Evolutionary conservation across 139 green algal species (phyloP), one percentile per base, ranked within the genome.

Genomic region (Pseudopediastrum boryanum): DNA sequence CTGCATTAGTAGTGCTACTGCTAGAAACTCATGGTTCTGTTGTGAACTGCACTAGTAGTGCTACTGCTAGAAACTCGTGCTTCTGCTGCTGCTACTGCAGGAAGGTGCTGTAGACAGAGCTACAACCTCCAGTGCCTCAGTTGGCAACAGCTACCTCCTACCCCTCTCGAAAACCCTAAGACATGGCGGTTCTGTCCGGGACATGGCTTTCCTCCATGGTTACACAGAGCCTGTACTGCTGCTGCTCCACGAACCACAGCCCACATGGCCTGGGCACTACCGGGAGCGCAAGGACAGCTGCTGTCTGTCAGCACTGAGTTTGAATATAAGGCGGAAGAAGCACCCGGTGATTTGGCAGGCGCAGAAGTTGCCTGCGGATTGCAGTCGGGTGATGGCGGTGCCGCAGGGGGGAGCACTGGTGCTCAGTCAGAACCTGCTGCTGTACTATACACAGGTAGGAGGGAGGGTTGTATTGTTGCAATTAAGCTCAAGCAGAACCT

Each of bases 161-260:
- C 87, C 93, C 63, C 80, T 96, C 39, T 69, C 64, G 3, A 90
- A 89, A 54, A 46, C 23, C 19, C 2, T 46, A 12, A n/a, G 58
- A 13, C 39, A 29, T 50, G 51, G 4, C 4, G 21, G 23, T 38
- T 51, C 92, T 77, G 91, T 96, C 19, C 78, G 87, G 19, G 90
- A 96, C 75, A 83, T 84, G 0, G 85, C 82, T 1, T 98, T 98
- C 71, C 87, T 98, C 51, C 91, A 97, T 71, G 93, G 94, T 23
- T 98, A 95, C 83, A 94, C 82, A 39, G 94, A 98, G 84, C 94
- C 95, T 0, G 90, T 95, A 75, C 81, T 98, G 80, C 82, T 96
- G 46, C 35, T 98, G 38, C 86, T 98, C 71, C 91, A 97, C 69
- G 95, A 99, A 83, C 35, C 67, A 1, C 79, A 91, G 35, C 92